Conservation (phyloP, 2,329 filamentous ascomycete genomes). For the Aurifilum marmelostoma region DNA sequence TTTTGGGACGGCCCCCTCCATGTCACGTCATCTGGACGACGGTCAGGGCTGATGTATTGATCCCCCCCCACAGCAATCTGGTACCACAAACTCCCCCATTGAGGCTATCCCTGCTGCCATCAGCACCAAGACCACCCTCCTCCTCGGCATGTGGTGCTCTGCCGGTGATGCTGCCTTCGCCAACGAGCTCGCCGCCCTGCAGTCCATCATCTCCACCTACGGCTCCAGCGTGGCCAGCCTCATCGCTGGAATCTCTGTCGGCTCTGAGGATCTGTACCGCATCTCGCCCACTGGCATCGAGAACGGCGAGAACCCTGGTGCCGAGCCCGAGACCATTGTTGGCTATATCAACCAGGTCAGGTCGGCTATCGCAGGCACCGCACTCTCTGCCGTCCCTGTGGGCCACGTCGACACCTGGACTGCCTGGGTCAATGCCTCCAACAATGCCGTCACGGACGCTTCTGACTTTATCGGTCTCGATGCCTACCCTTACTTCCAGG, state of each 20-base stretch:
- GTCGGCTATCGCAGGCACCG: slow-evolving; percentile 64
- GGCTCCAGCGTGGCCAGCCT: slow-evolving; percentile 66
- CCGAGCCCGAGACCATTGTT: slow-evolving; percentile 63
- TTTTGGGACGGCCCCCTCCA: no score
- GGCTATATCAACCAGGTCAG: slow-evolving; percentile 73
- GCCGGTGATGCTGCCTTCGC: slow-evolving; percentile 62
- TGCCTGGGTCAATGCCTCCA: slow-evolving; percentile 73
- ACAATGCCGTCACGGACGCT: slow-evolving; percentile 68
- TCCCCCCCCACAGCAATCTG: slow-evolving; percentile 52
- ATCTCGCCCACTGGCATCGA: slow-evolving; percentile 69
- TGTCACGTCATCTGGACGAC: no score
- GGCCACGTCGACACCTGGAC: slow-evolving; percentile 94
- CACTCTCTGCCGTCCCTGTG: slow-evolving; percentile 60
- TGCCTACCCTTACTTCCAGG: slow-evolving; percentile 76
- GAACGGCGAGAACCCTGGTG: slow-evolving; percentile 65
- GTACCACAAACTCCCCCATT: slow-evolving; percentile 67
- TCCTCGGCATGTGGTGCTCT: slow-evolving; percentile 85
- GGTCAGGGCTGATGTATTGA: no score
- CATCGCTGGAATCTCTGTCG: slow-evolving; percentile 82
- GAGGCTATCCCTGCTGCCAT: slow-evolving; percentile 82
- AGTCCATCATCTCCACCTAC: slow-evolving; percentile 69
- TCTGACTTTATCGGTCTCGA: slow-evolving; percentile 83
- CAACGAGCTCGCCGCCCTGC: slow-evolving; percentile 76
- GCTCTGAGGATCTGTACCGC: slow-evolving; percentile 85
- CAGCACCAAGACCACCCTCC: slow-evolving; percentile 73